Conservation (phyloP, 202 grass and related monocot species). For the Sporobolus alterniflorus region DNA sequence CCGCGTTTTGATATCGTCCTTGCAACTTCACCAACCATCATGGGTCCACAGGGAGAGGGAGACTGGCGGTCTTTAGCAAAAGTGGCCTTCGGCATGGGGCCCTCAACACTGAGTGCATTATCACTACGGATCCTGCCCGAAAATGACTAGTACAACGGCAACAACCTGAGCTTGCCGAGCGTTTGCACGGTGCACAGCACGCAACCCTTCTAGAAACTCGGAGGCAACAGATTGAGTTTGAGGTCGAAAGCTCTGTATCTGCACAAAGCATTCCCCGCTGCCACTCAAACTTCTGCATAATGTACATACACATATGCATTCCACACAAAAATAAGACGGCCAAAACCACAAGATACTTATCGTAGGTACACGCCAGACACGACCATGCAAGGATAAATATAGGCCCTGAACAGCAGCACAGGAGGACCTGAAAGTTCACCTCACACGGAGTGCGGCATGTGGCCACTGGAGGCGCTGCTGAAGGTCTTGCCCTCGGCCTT, state of each 20-base stretch:
- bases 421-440: neutral
- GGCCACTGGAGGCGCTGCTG: slow-evolving; percentile 40
- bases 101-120: slow-evolving; percentile 13
- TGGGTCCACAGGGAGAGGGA: slow-evolving; percentile 13
- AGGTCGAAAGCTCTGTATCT: neutral
- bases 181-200: neutral
- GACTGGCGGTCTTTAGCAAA: neutral
- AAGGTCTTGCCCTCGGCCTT: slow-evolving; percentile 47
- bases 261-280: slow-evolving; percentile 7
- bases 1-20: neutral
- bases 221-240: neutral
- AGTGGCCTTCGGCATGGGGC: slow-evolving; percentile 8
- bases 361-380: neutral
- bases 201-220: neutral
- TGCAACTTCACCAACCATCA: slow-evolving; percentile 15
- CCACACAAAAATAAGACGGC: neutral
- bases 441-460: slow-evolving; percentile 31
- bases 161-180: neutral
- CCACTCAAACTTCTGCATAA: neutral
- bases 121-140: slow-evolving; percentile 27
- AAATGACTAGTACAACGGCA: slow-evolving; percentile 13
- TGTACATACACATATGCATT: neutral
- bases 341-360: neutral
- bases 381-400: neutral
- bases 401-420: neutral